Base-by-base conservation (phyloP, 2,329 filamentous ascomycete species). In the Penicillium italicum region DNA sequence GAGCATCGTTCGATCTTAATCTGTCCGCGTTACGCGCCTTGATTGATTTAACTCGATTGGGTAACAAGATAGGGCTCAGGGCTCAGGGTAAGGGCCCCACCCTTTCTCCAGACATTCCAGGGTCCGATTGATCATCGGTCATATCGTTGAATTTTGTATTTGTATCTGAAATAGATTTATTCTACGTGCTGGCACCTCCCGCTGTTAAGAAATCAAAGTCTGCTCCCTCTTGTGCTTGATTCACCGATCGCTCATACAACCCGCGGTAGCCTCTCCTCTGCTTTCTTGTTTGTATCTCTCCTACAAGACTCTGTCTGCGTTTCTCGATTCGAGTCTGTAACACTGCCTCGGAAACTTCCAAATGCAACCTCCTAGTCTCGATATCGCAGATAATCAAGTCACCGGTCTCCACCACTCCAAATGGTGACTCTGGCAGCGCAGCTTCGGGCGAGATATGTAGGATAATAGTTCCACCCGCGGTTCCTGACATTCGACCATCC, bases 401-500 rank as follows among this genome's bases (percentile, higher is more conserved):
- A 0, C 80, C 80, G 31, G 77, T 76, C 58, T 72, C 62, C 0
- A 82, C 72, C 3, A 80, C 66, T 0, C 80, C 79, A 59, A 80
- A 78, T 9, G 77, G 74, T 0, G 77, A 79, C 20, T 76, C 75
- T 0, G 75, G 71, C 11, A 80, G 60, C 1, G 73, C 79, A 5
- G 78, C 74, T 62, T 84, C 81, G 0, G 81, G 81, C 4, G 77
- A 80, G 30, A 83, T 74, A 59, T 83, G 80, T 22, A 83, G 67
- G 2, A 80, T 72, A 20, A 83, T 80, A 0, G 80, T 82, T 4
- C 80, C 80, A 0, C 80, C 81, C 2, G 81, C 80, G 4, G 80
- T 83, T 0, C 81, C 80, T 30, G 75, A 79, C 79, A 83, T 83
- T 22, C 81, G 70, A 1, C 81, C 80, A 67, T 84, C 81, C 0